Conservation (phyloP, 352 stramenopile genomes). For the Phytophthora hybrid region DNA sequence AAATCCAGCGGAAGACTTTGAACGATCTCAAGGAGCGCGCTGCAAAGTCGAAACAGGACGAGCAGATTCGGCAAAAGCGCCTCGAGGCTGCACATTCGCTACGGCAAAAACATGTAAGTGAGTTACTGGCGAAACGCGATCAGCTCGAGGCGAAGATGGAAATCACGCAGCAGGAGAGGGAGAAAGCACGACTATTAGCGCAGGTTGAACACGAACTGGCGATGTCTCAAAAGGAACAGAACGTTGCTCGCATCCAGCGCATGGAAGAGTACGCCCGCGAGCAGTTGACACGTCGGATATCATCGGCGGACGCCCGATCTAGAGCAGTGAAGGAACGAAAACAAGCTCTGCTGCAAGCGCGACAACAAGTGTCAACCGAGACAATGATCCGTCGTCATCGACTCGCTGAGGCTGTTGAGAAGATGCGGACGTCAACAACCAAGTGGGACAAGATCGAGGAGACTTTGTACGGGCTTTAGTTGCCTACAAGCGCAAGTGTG, state of each 20-base stretch:
- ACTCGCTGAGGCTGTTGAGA: constrained; percentile 72
- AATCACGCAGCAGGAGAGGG: constrained; percentile 41
- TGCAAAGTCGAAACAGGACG: constrained; percentile 70
- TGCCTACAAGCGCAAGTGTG: not conserved
- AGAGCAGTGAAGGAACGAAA: constrained; percentile 72
- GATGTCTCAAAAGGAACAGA: constrained; percentile 69
- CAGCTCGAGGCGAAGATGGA: constrained; percentile 48
- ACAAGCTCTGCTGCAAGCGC: constrained; percentile 57
- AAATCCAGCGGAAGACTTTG: constrained; percentile 71
- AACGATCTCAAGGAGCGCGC: constrained; percentile 68
- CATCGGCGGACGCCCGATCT: constrained; percentile 67
- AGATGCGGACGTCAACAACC: constrained; percentile 59
- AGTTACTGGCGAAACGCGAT: constrained; percentile 55
- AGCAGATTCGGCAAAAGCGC: constrained; percentile 69
- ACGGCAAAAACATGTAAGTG: constrained; percentile 47
- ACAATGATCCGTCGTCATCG: constrained; percentile 74
- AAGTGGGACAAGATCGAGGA: constrained; percentile 88
- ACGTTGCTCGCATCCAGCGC: constrained; percentile 77
- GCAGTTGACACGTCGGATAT: constrained; percentile 64
- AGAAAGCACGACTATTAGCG: constrained; percentile 57
- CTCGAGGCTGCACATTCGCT: constrained; percentile 59
- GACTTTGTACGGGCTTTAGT: constrained; percentile 67
- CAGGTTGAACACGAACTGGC: constrained; percentile 66
- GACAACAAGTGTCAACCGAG: constrained; percentile 72
- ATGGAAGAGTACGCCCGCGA: constrained; percentile 75